Percentiles rank a stretch among this genome's conserved stretches.
phyloP scores from a whole-genome alignment of 1,284 basidiomycete genomes.

The Ustilago trichophora region DNA sequence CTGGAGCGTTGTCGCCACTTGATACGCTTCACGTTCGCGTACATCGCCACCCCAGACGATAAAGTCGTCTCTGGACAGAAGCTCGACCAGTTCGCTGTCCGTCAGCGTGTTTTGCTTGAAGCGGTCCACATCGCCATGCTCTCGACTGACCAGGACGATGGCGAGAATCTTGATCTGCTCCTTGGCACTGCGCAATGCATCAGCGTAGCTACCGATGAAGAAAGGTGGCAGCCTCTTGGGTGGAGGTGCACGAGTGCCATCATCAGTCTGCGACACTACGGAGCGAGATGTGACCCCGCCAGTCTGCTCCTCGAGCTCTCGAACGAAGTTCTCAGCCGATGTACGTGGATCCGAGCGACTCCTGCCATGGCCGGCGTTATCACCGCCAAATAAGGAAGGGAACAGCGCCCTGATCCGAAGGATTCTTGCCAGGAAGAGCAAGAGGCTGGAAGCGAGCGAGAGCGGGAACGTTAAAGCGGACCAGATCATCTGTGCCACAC shows the following conservation, averaged over 20 bases:
- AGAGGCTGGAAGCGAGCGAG: conserved; percentile 36
- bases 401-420: conserved; percentile 31
- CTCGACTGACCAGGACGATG: conserved; percentile 84
- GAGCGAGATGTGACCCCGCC: conserved; percentile 20
- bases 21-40: conserved; percentile 81
- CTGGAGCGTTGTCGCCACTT: conserved; percentile 83
- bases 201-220: conserved; percentile 81
- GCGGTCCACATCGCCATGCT: conserved; percentile 85
- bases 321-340: conserved; percentile 36
- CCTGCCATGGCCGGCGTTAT: neutral
- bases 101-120: conserved; percentile 87
- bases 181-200: conserved; percentile 77
- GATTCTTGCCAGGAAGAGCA: conserved; percentile 42
- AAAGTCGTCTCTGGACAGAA: conserved; percentile 76
- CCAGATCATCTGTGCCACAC: conserved; percentile 44
- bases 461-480: conserved; percentile 46
- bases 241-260: conserved; percentile 9
- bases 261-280: neutral
- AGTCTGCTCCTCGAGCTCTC: conserved; percentile 42
- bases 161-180: conserved; percentile 79
- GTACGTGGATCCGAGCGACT: conserved; percentile 28
- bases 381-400: conserved; percentile 23
- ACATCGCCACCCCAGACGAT: conserved; percentile 87
- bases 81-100: conserved; percentile 75
- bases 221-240: conserved; percentile 69